Evolutionary conservation across 2,329 filamentous ascomycete species (phyloP).

Genomic region (Neonectria coccinea): DNA sequence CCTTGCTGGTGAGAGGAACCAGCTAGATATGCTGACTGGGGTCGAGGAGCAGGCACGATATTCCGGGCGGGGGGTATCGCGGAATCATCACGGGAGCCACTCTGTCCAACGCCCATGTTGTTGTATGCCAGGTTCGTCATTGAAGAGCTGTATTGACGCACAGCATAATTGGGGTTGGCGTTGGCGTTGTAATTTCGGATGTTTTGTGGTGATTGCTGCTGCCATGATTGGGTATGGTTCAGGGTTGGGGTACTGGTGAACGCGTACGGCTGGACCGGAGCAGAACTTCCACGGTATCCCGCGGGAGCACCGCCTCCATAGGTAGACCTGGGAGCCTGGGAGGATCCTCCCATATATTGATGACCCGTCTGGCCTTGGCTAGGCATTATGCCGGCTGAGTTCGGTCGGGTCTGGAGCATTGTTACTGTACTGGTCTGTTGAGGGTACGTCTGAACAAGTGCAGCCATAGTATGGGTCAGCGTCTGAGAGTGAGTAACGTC

Average conservation of each 20-base stretch:
- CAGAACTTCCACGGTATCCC: constrained; percentile 66
- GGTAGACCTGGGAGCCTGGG: constrained; percentile 49
- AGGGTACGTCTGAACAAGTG: constrained; percentile 84
- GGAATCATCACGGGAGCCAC: constrained; percentile 66
- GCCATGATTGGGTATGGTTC: constrained; percentile 65
- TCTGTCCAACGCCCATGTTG: constrained; percentile 51
- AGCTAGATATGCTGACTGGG: constrained; percentile 57
- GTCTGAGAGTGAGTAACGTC: constrained; percentile 27
- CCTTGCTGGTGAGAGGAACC: constrained; percentile 58
- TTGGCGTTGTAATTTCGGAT: constrained; percentile 38
- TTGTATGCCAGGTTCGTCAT: constrained; percentile 56
- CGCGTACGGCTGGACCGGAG: constrained; percentile 79
- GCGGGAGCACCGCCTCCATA: constrained; percentile 53
- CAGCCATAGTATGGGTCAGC: constrained; percentile 74
- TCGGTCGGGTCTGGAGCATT: constrained; percentile 80
- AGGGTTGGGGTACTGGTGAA: constrained; percentile 79
- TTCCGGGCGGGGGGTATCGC: constrained; percentile 57
- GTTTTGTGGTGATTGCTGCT: constrained; percentile 51
- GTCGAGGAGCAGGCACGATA: constrained; percentile 54
- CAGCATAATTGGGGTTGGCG: constrained; percentile 43
- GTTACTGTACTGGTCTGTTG: constrained; percentile 79
- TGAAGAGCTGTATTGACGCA: constrained; percentile 54
- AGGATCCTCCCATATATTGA: constrained; percentile 59
- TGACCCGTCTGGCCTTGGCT: constrained; percentile 63
- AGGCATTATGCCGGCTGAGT: constrained; percentile 65